Base-by-base conservation (phyloP, 768 basidiomycete genomes). In the Hericium rajendrae region DNA sequence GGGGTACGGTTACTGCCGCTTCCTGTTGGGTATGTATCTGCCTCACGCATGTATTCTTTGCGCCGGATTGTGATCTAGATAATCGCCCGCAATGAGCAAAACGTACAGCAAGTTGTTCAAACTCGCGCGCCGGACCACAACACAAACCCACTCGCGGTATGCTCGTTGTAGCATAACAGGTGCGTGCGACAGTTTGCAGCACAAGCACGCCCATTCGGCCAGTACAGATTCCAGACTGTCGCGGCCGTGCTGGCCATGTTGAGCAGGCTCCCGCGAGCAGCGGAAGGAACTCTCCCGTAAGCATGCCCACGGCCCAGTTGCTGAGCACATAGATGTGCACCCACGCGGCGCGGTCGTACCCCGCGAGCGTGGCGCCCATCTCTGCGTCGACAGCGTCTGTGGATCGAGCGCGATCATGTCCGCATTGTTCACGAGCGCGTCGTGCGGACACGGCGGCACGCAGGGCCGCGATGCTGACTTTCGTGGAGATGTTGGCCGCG, bases 321-420 rank as follows among this genome's bases (percentile, higher is more conserved):
- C 86, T 82, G n/a, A 90, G 74, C 1, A 86, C 87, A 64, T 91
- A 91, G 54, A 83, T 81, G 65, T 90, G 87, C 28, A 84, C 82
- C 55, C 80, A 73, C 66, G 88, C 88, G 16, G 81, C 77, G 53
- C 81, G 76, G 4, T 80, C 75, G 67, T 86, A 90, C 52, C 82
- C 84, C 50, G 74, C 73, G 4, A 79, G 77, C 15, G 79, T 76
- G 2, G 83, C 85, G 10, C 79, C 73, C 48, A 84, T 77, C 85
- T 86, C 66, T 89, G 87, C 59, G 85, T 16, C 41, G 41, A 55
- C 50, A 58, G 51, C 43, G 62, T 55, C 13, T 59, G 28, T 8
- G 28, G 5, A 8, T 32, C 28, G 74, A 18, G 48, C 13, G 80
- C 81, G 61, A 88, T 32, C 5, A 8, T 82, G 20, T 84, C 87